A percentile compares a stretch with the other conserved stretches of the same genome.
Conservation (phyloP, 2,329 filamentous ascomycete species). For the Aaosphaeria pasadenensis region DNA sequence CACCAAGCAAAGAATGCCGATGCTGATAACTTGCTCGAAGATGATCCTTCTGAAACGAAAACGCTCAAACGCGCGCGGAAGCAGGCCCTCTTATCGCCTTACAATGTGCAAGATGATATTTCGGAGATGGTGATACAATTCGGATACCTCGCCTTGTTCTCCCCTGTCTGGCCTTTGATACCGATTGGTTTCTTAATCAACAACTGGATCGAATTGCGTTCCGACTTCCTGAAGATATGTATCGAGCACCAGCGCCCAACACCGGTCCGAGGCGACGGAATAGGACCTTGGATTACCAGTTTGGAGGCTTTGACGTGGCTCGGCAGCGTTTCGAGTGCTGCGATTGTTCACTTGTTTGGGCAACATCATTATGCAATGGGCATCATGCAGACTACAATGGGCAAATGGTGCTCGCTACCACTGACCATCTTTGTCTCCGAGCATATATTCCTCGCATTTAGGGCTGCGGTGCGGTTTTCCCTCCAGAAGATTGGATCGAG, state of each 20-base stretch:
- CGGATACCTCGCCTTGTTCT: conserved; percentile 33
- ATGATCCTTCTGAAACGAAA: conserved; percentile 26
- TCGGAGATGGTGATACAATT: conserved; percentile 36
- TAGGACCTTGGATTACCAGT: conserved; percentile 32
- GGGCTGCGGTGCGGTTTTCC: conserved; percentile 22
- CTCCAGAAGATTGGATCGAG: conserved; percentile 25
- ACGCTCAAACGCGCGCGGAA: conserved; percentile 27
- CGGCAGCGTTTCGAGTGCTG: conserved; percentile 29
- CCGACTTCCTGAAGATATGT: conserved; percentile 33
- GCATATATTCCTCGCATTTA: conserved; percentile 30
- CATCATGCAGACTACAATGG: not conserved
- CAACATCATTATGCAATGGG: conserved; percentile 3
- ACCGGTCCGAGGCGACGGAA: conserved; percentile 25
- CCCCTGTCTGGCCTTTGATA: conserved; percentile 32
- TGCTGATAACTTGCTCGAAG: conserved; percentile 3
- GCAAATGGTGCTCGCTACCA: conserved; percentile 26
- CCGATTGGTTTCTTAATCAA: conserved; percentile 35
- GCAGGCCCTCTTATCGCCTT: conserved; percentile 23
- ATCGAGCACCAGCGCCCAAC: conserved; percentile 29
- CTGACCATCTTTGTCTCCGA: conserved; percentile 30
- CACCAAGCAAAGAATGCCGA: conserved; percentile 6
- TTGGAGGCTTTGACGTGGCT: conserved; percentile 32
- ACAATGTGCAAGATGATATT: conserved; percentile 35
- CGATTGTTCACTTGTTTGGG: conserved; percentile 32
- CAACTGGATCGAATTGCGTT: conserved; percentile 35